phyloP scores from a whole-genome alignment of 2,329 filamentous ascomycete genomes.

The Nothomitra cinnamomea region DNA sequence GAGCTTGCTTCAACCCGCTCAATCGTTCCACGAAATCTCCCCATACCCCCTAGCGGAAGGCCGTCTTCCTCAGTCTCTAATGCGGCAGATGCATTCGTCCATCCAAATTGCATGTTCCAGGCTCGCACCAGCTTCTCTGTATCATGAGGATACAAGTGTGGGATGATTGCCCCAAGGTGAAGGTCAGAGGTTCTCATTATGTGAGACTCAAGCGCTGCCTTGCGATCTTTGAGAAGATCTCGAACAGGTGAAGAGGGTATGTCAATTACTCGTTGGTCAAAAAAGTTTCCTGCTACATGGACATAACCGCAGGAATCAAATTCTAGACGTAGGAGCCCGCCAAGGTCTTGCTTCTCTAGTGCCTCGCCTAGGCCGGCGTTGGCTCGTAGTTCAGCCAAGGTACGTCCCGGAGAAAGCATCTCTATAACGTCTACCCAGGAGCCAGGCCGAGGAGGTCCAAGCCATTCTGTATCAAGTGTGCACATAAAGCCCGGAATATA shows the following conservation, averaged over 20 bases:
- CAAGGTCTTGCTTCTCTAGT: constrained; percentile 13
- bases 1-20: too few species aligned
- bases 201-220: neutral
- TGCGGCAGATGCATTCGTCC: neutral
- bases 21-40: neutral
- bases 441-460: constrained; percentile 20
- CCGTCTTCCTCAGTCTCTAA: neutral
- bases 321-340: constrained; percentile 25
- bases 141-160: neutral
- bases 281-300: constrained; percentile 21
- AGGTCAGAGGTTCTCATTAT: neutral
- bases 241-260: neutral
- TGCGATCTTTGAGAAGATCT: neutral
- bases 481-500: constrained; percentile 18
- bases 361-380: constrained; percentile 7
- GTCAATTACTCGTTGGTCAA: constrained; percentile 18
- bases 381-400: neutral
- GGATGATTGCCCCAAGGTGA: neutral
- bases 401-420: constrained; percentile 16
- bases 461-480: neutral
- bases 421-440: constrained; percentile 35
- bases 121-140: neutral
- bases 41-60: neutral
- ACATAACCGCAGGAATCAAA: constrained; percentile 48
- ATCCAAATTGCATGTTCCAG: neutral